Percentiles rank a stretch among this genome's conserved stretches.
Evolutionary conservation across 2,329 filamentous ascomycete species (phyloP).

Genomic region (Purpureocillium takamizusanense): DNA sequence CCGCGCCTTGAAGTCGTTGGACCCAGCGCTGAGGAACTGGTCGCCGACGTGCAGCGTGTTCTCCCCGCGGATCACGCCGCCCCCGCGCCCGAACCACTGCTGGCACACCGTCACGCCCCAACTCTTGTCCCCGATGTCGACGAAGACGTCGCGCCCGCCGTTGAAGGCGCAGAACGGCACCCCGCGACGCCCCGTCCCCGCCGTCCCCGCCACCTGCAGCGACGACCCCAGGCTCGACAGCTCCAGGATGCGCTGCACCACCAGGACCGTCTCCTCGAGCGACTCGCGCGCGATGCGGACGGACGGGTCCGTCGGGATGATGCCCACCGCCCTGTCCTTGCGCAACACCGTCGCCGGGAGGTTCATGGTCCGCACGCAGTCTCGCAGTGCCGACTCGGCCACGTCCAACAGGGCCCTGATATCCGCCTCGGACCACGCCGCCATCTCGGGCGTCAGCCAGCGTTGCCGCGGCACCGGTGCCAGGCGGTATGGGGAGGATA

Average conservation of each 20-base stretch:
- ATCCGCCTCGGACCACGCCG: conserved; percentile 64
- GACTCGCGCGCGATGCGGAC: conserved; percentile 74
- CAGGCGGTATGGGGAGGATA: conserved; percentile 56
- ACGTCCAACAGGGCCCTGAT: conserved; percentile 78
- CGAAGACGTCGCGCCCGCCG: conserved; percentile 93
- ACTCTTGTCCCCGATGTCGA: conserved; percentile 96
- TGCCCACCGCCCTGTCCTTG: conserved; percentile 80
- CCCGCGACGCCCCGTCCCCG: conserved; percentile 12
- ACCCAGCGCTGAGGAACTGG: conserved; percentile 89
- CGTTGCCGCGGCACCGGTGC: conserved; percentile 53
- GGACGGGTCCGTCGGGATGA: conserved; percentile 52
- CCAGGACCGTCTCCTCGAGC: conserved; percentile 90
- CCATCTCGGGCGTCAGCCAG: conserved; percentile 76
- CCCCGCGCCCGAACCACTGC: conserved; percentile 63
- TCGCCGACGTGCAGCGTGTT: conserved; percentile 92
- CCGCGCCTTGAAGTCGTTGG: conserved; percentile 94
- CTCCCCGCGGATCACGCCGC: conserved; percentile 50
- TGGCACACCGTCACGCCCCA: conserved; percentile 94
- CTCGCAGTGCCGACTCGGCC: conserved; percentile 73
- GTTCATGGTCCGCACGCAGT: conserved; percentile 71
- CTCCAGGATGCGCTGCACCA: conserved; percentile 88
- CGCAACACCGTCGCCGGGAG: conserved; percentile 74
- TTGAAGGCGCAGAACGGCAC: conserved; percentile 98
- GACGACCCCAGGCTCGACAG: conserved; percentile 50
- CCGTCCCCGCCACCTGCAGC: conserved; percentile 16